Evolutionary conservation across 257 asterid genomes (phyloP), one percentile per base, ranked within the genome.

Genomic region (Forsythia suspensa): DNA sequence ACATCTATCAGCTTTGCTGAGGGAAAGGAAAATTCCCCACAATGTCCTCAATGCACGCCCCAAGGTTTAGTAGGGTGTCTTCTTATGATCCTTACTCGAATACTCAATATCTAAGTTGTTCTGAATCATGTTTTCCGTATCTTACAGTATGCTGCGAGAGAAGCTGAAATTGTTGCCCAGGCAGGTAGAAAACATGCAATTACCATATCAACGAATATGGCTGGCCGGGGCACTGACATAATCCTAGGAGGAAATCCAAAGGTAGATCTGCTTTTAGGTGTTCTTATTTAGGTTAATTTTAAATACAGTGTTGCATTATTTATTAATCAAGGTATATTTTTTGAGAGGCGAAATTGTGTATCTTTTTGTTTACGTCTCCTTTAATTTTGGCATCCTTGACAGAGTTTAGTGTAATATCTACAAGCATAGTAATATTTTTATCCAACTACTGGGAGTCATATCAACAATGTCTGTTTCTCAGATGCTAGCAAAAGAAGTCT

Each of bases 241-340:
- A 96, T 96, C 85, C 92, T 96, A 10, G 99, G 99, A 85, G 99
- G 99, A 82, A 96, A 95, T 83, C 99, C 99, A 24, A 96, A 95
- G 97, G 99, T 85, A 80, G 77, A 82, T 81, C 65, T 80, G 80
- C 24, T 52, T 77, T 74, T 46, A 34, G 68, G 37, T 43, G 73
- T 82, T 66, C 40, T 39, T 39, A 43, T 68, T 36, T 20, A 57
- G 63, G 36, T 24, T 24, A 8, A 43, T 4, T 41, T 46, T 37
- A 48, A 48, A 48, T 48, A 48, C 20, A 5, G 51, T 3, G 57
- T 48, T 16, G 59, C 59, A 15, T 48, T 48, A 1, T 48, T 48
- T 48, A 13, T 29, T 29, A 29, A 29, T 29, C 34, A 29, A 29
- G 34, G 34, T 29, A 29, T 29, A 29, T 55, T 70, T 41, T 57